Evolutionary conservation across 352 stramenopile species (phyloP), one percentile per base, ranked within the genome.

Genomic region (Blastocystis sp.): DNA sequence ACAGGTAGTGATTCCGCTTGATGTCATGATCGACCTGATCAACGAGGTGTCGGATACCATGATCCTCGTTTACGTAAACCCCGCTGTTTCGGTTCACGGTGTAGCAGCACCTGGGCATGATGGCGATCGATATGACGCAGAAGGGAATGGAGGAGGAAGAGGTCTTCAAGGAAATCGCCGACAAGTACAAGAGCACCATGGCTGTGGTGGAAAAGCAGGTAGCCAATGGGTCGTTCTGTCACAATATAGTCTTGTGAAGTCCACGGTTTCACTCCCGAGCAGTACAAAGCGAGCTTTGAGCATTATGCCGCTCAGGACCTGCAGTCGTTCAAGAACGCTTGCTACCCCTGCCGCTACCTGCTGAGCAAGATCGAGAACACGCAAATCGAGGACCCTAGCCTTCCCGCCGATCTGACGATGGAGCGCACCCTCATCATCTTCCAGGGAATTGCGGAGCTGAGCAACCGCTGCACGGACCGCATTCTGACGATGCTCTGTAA

Each of bases 181-280:
- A 66, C 3, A 66, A 52, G 2, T 84, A 69, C 38, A 84, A 84
- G 34, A 84, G 74, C 61, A 68, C 74, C 10, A 84, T 84, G 74
- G 74, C 74, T 59, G 74, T 84, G 42, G 74, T 84, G 28, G 74
- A 84, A n/a, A 84, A 84, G 21, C 74, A 84, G 17, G 74, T 84
- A 10, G 48, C 48, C 24, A 6, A 69, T 28, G n/a, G 61, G 38
- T 17, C 0, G 45, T 40, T 45, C 21, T 14, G 2, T n/a, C 14
- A n/a, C 9, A 68, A 6, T 59, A 42, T 84, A 84, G 74, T 45
- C 74, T 21, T 84, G 74, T 42, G 74, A 84, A 48, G 17, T 68
- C 0, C 57, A 84, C 59, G 7, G 28, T 14, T 40, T 84, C 60
- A 45, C 74, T 14, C 24, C 45, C 14, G 74, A 84, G 11, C 52